Evolutionary conservation across 192 early-diverging fungal species (phyloP), one percentile per base, ranked within the genome.

Genomic region (Backusella macrospora): DNA sequence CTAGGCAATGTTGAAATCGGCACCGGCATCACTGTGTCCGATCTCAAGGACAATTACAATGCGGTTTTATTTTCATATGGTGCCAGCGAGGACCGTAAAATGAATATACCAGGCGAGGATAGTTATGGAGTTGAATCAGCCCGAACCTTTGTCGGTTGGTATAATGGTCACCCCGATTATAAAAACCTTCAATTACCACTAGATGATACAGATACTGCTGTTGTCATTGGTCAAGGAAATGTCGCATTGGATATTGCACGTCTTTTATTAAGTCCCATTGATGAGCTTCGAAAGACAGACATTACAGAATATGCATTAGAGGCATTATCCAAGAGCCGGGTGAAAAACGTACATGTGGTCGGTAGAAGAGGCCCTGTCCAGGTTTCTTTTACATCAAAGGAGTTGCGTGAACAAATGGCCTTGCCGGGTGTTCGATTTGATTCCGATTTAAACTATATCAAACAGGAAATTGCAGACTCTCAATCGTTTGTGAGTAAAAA

Each of bases 281-380:
- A 92, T 23, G 83, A 75, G n/a, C 82, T 98, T 55, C 85, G 85
- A 15, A 90, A 86, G 70, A 99, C 96, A 0, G 98, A 99, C 78
- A 91, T 98, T 21, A 90, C 96, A 2, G 85, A 86, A 16, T 84
- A 85, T 74, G 96, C 94, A 3, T 71, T 95, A 13, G 87, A 87
- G 34, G 78, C 75, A 3, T 76, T 97, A 62, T 73, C 86, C 7
- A 83, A 85, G 62, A 95, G 91, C 78, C 76, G 77, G 6, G 85
- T 99, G 37, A 81, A 87, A n/a, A 89, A 93, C 80, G 96, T 99
- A 12, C 90, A 92, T 67, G 78, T 99, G 47, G 84, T 98, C 21
- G 96, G 93, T 1, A 84, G 98, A 13, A 90, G 98, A n/a, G 98
- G 98, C 0, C 96, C 96, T 0, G 71, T 95, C 15, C 95, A 99